Conservation (phyloP, 768 basidiomycete genomes). For the Suillus paluster region DNA sequence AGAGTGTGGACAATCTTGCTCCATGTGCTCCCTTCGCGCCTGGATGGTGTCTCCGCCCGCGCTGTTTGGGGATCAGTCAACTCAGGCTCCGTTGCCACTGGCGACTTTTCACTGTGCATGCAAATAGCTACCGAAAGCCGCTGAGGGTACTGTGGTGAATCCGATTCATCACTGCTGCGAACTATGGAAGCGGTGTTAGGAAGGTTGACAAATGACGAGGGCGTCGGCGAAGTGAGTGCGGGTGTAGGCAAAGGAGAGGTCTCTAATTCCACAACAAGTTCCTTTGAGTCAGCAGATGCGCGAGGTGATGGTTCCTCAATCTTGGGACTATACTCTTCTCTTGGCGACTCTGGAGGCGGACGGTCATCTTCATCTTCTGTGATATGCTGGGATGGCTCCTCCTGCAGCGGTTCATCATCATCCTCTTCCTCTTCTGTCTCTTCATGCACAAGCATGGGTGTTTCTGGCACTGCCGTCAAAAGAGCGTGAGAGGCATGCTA, state of each 20-base stretch:
- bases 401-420: slow-evolving; percentile 48
- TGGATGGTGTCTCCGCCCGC: slow-evolving; percentile 51
- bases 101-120: slow-evolving; percentile 63
- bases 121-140: slow-evolving; percentile 67
- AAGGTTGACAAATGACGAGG: slow-evolving; percentile 51
- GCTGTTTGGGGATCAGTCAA: slow-evolving; percentile 49
- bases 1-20: slow-evolving; percentile 74
- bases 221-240: slow-evolving; percentile 50
- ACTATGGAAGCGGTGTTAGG: slow-evolving; percentile 45
- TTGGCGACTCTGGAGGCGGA: slow-evolving; percentile 56
- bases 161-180: slow-evolving; percentile 49
- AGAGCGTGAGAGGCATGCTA: slow-evolving; percentile 11
- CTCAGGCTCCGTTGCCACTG: slow-evolving; percentile 51
- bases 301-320: slow-evolving; percentile 59
- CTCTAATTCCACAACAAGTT: slow-evolving; percentile 66
- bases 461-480: slow-evolving; percentile 53
- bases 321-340: slow-evolving; percentile 49
- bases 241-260: slow-evolving; percentile 55
- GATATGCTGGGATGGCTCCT: slow-evolving; percentile 40
- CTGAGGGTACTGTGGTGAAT: slow-evolving; percentile 62
- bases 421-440: slow-evolving; percentile 35
- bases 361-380: slow-evolving; percentile 51
- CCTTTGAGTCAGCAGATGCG: slow-evolving; percentile 62
- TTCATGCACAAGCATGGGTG: slow-evolving; percentile 64
- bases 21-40: slow-evolving; percentile 71